Base-by-base conservation (phyloP, 176 grass and related monocot genomes). In the Aegilops bicornis region DNA sequence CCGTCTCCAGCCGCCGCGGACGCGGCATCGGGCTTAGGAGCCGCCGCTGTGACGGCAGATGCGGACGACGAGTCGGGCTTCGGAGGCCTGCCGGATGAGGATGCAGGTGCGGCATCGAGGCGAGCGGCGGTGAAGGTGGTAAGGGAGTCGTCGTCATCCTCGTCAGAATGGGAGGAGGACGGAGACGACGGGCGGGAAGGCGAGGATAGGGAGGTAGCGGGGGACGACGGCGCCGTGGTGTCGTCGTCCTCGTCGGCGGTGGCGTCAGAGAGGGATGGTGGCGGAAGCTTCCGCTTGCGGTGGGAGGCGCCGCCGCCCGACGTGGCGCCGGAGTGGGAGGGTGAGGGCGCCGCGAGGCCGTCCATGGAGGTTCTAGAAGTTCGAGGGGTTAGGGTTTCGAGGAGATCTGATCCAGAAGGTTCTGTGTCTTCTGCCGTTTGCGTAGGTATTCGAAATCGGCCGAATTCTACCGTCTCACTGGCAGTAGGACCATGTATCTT, bases 281-380 rank as follows among this genome's bases (percentile, higher is more conserved):
- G 90, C 33, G 89, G 88, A 75, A 96, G 93, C 94, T 99, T 99
- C 85, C 97, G 80, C 89, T 99, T 99, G 72, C 93, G 93, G 58
- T 98, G 92, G 83, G 91, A 86, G 37, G 87, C 86, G 4, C 89
- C 92, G 16, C 94, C 95, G 62, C 93, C 94, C 43, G 97, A 97
- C 7, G 90, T 91, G 7, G 97, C 92, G 16, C 91, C 93, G 73
- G 93, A 99, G 89, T 93, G 89, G 70, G 96, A 95, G 20, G 90
- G 92, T 7, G 95, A 97, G 23, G 92, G 94, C 10, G 91, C 82
- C 14, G 82, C 86, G 85, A 94, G 94, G 36, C 87, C 87, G 81
- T 99, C 97, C 97, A 99, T 99, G 72, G 47, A 76, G 25, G 48
- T 89, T 92, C 70, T 66, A 48, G 64, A 79, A 75, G 60, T 61